phyloP scores from a whole-genome alignment of 2,329 filamentous ascomycete species.

The Alternaria ventricosa region DNA sequence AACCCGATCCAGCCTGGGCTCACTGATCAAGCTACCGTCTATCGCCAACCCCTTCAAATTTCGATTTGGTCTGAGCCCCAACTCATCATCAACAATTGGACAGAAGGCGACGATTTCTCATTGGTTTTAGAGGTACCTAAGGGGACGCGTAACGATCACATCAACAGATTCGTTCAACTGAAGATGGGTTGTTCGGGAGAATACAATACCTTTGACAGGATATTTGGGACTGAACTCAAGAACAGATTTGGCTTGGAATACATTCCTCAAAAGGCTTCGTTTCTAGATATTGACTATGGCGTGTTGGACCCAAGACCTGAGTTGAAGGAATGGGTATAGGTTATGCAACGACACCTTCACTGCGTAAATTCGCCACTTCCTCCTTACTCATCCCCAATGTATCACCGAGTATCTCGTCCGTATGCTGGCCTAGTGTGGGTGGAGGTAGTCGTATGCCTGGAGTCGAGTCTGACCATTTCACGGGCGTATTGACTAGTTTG shows the following conservation, averaged over 20 bases:
- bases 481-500: slow-evolving; percentile 89
- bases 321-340: background rate
- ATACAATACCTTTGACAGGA: background rate
- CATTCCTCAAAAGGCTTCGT: background rate
- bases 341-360: slow-evolving; percentile 46
- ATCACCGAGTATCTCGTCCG: slow-evolving; percentile 44
- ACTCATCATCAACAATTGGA: background rate
- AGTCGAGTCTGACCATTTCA: slow-evolving; percentile 87
- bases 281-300: background rate
- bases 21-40: background rate
- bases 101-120: background rate
- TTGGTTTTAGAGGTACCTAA: background rate
- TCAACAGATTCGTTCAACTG: too few relatives aligned
- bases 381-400: slow-evolving; percentile 40
- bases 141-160: too few relatives aligned
- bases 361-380: slow-evolving; percentile 41
- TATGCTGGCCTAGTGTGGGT: slow-evolving; percentile 70
- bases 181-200: too few relatives aligned
- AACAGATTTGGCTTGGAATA: background rate
- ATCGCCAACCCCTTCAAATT: background rate
- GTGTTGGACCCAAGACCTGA: background rate
- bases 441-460: slow-evolving; percentile 79
- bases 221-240: background rate
- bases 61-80: background rate
- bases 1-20: background rate